These are phyloP conservation scores for Rhododendron griersonianum DNA, from an alignment of 148 eudicot species.

Conservation along the genomic window DNA sequence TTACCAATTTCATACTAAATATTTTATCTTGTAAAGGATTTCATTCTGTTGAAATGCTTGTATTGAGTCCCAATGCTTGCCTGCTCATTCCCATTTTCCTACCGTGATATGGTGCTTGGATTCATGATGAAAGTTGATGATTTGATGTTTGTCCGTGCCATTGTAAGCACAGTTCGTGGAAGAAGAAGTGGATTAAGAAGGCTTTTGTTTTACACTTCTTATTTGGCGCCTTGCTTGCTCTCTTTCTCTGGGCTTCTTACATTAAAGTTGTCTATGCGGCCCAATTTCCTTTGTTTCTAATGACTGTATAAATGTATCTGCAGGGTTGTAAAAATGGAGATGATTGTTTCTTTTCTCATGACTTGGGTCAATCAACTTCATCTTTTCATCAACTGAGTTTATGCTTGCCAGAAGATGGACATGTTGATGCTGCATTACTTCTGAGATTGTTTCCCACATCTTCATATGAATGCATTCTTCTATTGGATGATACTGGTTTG, in stretches of 20 bases:
- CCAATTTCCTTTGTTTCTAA: background rate
- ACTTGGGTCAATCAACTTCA: constrained; percentile 27
- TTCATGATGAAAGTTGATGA: background rate
- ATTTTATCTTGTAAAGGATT: background rate
- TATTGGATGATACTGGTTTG: constrained; percentile 62
- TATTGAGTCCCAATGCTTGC: background rate
- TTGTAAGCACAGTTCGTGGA: background rate
- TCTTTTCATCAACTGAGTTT: constrained; percentile 23
- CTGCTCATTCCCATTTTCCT: background rate
- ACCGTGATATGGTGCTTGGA: background rate
- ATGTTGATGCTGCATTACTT: constrained; percentile 37
- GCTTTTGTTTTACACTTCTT: background rate
- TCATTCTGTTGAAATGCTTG: background rate
- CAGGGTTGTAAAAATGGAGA: constrained; percentile 95
- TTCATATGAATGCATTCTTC: constrained; percentile 40
- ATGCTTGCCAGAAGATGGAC: constrained; percentile 52
- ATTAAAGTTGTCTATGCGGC: background rate
- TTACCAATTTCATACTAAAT: background rate
- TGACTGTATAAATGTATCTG: constrained; percentile 8
- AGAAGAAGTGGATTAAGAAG: background rate
- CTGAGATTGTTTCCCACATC: constrained; percentile 41
- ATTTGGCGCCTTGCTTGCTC: background rate
- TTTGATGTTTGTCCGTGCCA: constrained; percentile 1
- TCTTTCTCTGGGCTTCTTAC: constrained; percentile 7
- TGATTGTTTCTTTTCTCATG: constrained; percentile 66